Conservation (phyloP, 179 eudicot species). For the Nepenthes alata region DNA sequence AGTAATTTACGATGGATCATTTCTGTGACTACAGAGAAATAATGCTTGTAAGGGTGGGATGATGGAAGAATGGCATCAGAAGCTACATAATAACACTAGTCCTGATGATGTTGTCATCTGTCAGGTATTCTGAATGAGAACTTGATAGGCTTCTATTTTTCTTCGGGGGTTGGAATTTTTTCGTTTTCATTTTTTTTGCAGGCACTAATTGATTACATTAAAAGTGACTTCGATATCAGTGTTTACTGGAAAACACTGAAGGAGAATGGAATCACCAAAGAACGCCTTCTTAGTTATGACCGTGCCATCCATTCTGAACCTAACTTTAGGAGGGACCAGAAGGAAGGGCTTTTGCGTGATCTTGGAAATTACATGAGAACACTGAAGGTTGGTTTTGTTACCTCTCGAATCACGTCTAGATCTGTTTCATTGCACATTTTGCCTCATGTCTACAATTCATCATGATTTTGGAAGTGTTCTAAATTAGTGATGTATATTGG, state of each 20-base stretch:
- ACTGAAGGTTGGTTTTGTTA: constrained; percentile 48
- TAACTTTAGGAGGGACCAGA: constrained; percentile 67
- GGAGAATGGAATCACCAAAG: constrained; percentile 90
- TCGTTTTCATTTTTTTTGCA: constrained; percentile 13
- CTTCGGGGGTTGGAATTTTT: constrained; percentile 5
- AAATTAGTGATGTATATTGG: too few species aligned
- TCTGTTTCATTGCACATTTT: too few species aligned
- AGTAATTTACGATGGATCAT: neutral
- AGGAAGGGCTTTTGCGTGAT: constrained; percentile 92
- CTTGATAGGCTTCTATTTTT: constrained; percentile 6
- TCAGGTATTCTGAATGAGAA: constrained; percentile 42
- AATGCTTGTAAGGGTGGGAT: constrained; percentile 91
- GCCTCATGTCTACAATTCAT: too few species aligned
- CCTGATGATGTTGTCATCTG: constrained; percentile 97
- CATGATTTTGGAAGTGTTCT: too few species aligned
- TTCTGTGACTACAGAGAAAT: constrained; percentile 51
- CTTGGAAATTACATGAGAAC: constrained; percentile 92
- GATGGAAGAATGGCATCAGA: constrained; percentile 99
- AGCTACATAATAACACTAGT: constrained; percentile 95
- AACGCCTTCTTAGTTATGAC: constrained; percentile 95
- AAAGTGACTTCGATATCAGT: constrained; percentile 70
- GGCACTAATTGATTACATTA: constrained; percentile 84
- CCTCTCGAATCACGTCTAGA: neutral
- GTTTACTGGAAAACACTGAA: constrained; percentile 91
- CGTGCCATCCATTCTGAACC: constrained; percentile 96